Conservation (phyloP, 2,329 filamentous ascomycete genomes). For the Parafenestella ontariensis region DNA sequence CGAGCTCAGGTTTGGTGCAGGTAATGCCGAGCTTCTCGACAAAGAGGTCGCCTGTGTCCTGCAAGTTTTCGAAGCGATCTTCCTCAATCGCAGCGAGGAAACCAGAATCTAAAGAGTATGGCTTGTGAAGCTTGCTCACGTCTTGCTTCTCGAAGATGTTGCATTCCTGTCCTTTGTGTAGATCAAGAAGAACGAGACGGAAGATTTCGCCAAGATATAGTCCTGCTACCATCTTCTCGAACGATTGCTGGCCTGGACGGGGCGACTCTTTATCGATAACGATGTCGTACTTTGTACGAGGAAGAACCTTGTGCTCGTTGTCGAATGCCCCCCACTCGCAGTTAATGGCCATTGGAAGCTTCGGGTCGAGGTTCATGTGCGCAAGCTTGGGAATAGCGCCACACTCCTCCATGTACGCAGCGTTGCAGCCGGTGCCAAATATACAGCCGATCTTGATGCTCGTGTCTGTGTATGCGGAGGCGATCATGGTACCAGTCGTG, state of each 20-base stretch:
- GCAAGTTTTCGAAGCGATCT: slow-evolving; percentile 94
- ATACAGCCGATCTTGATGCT: slow-evolving; percentile 96
- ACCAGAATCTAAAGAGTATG: slow-evolving; percentile 89
- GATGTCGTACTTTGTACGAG: slow-evolving; percentile 84
- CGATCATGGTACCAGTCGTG: slow-evolving; percentile 95
- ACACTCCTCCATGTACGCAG: slow-evolving; percentile 95
- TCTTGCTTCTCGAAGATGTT: slow-evolving; percentile 86
- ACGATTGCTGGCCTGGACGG: slow-evolving; percentile 90
- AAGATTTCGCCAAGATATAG: slow-evolving; percentile 95
- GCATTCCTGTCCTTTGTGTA: slow-evolving; percentile 70
- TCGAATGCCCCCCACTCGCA: slow-evolving; percentile 98
- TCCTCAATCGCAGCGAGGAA: slow-evolving; percentile 94
- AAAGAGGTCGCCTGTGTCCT: slow-evolving; percentile 86
- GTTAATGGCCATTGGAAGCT: slow-evolving; percentile 93
- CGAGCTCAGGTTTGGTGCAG: slow-evolving; percentile 78
- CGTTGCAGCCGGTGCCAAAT: slow-evolving; percentile 97
- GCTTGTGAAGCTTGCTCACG: slow-evolving; percentile 77
- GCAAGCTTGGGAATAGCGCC: slow-evolving; percentile 93
- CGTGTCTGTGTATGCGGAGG: slow-evolving; percentile 93
- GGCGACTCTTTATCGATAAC: slow-evolving; percentile 91
- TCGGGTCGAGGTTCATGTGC: slow-evolving; percentile 84
- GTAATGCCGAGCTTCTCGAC: slow-evolving; percentile 74
- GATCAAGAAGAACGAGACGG: slow-evolving; percentile 82
- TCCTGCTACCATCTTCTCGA: slow-evolving; percentile 98
- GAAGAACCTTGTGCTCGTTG: slow-evolving; percentile 89